Evolutionary conservation across 2,329 filamentous ascomycete genomes (phyloP), one percentile per base, ranked within the genome.

Genomic region (Cadophora gregata): DNA sequence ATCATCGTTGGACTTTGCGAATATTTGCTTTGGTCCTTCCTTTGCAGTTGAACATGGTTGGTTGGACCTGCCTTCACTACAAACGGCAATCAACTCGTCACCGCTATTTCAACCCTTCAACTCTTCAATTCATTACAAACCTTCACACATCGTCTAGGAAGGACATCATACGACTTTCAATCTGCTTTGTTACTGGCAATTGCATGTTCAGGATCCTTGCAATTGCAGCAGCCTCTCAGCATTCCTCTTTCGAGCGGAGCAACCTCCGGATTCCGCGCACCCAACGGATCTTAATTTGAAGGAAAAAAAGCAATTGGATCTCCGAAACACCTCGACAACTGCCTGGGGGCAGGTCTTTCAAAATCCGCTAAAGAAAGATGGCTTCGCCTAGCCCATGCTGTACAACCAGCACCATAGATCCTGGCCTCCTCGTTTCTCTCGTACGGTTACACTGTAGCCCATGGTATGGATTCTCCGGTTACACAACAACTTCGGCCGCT

Each of bases 1-100:
- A 25, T 12, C 27, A 2, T 36, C 5, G 7, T 58, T 24, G 33
- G 31, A 1, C 21, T 38, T 36, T n/a, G 21, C 6, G 10, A n/a
- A 58, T 58, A 33, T 58, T 58, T 58, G 55, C 55, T 42, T 58
- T 21, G 10, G 33, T 58, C 55, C 9, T 58, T 38, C 53, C 19
- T 38, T 25, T 25, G 55, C 21, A 42, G 14, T 27, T n/a, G 27
- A 25, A 5, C 36, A 3, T 38, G 55, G 12, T 36, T 33, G n/a
- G n/a, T 16, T 25, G 12, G 55, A 36, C 19, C 9, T 38, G 7
- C 55, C 8, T 10, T 21, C 55, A 38, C 21, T 42, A 19, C 5
- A 58, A 58, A 16, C 8, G 9, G 55, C 31, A 38, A 9, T 3
- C 55, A 58, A 16, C 14, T 42, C 31, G 55, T 58, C 31, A 42